A percentile compares a stretch with the other conserved stretches of the same genome.
Conservation (phyloP, 192 early-diverging fungal species). For the Jimgerdemannia lactiflua region DNA sequence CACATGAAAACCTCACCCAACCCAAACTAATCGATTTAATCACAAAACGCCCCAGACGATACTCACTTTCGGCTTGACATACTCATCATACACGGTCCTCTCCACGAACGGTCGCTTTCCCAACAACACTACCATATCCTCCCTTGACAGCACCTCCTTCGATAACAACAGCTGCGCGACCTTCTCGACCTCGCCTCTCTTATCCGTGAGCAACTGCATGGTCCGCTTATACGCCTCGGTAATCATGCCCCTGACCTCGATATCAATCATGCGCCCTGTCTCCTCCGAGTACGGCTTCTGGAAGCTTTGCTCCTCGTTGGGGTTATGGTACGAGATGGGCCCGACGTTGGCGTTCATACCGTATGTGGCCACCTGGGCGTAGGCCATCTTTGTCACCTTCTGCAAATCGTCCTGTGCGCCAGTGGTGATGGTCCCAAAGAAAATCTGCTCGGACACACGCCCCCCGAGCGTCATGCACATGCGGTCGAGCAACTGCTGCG, state of each 20-base stretch:
- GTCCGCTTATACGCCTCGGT: slow-evolving; percentile 82
- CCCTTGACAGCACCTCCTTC: slow-evolving; percentile 95
- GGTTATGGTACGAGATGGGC: slow-evolving; percentile 77
- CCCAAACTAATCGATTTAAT: background rate
- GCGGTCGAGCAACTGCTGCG: slow-evolving; percentile 85
- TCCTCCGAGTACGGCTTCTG: slow-evolving; percentile 97
- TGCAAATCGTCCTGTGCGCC: slow-evolving; percentile 98
- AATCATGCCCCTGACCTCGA: slow-evolving; percentile 88
- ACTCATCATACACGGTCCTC: slow-evolving; percentile 68
- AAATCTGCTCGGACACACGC: slow-evolving; percentile 86
- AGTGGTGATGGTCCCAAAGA: slow-evolving; percentile 93
- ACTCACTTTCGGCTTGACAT: slow-evolving; percentile 32
- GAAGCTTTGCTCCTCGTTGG: slow-evolving; percentile 74
- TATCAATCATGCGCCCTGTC: slow-evolving; percentile 92
- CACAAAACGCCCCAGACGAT: background rate
- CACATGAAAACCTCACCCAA: background rate
- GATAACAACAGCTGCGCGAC: slow-evolving; percentile 89
- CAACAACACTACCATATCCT: slow-evolving; percentile 91
- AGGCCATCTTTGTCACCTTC: slow-evolving; percentile 97
- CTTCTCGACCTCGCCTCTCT: slow-evolving; percentile 85
- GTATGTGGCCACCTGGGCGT: slow-evolving; percentile 91
- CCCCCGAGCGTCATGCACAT: slow-evolving; percentile 91
- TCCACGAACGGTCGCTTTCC: slow-evolving; percentile 84
- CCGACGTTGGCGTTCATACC: slow-evolving; percentile 93
- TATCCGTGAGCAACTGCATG: slow-evolving; percentile 77